Conservation (phyloP, 2,329 filamentous ascomycete genomes). For the Herpotrichia juniperi region DNA sequence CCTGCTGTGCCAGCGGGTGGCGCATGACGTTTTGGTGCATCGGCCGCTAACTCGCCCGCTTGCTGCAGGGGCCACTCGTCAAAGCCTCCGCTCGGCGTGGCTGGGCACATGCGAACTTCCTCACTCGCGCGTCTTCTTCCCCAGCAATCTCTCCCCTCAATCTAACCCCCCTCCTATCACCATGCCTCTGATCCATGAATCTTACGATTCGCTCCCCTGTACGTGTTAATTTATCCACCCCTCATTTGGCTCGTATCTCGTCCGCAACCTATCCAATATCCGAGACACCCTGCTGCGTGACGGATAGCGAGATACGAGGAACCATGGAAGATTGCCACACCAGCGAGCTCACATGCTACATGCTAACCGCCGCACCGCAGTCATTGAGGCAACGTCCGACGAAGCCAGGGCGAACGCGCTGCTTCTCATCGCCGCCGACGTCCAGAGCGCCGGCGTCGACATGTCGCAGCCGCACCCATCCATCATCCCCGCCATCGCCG, state of each 20-base stretch:
- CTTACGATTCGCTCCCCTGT: slow-evolving; percentile 85
- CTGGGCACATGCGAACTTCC: slow-evolving; percentile 8
- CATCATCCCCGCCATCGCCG: slow-evolving; percentile 55
- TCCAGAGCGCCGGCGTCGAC: slow-evolving; percentile 47
- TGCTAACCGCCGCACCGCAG: slow-evolving; percentile 59
- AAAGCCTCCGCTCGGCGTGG: slow-evolving; percentile 7
- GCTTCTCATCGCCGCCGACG: slow-evolving; percentile 71
- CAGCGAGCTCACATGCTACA: slow-evolving; percentile 1
- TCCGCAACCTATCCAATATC: slow-evolving; percentile 66
- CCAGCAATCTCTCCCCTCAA: slow-evolving; percentile 21
- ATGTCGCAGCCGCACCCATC: slow-evolving; percentile 61
- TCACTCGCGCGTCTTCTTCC: slow-evolving; percentile 11
- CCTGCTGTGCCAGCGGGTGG: slow-evolving; percentile 9
- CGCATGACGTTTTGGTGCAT: slow-evolving; percentile 17
- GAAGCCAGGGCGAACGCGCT: slow-evolving; percentile 69
- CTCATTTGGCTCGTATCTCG: slow-evolving; percentile 2
- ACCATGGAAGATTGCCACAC: not conserved
- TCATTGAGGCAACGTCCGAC: slow-evolving; percentile 77
- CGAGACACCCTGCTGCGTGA: slow-evolving; percentile 12
- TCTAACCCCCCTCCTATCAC: slow-evolving; percentile 22
- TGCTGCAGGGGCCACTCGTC: slow-evolving; percentile 2
- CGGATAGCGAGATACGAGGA: not conserved
- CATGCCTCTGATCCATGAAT: slow-evolving; percentile 72
- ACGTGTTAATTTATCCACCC: slow-evolving; percentile 41
- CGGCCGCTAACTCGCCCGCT: not conserved